Conservation (phyloP, 345 rosid genomes). For the Lumnitzera racemosa region DNA sequence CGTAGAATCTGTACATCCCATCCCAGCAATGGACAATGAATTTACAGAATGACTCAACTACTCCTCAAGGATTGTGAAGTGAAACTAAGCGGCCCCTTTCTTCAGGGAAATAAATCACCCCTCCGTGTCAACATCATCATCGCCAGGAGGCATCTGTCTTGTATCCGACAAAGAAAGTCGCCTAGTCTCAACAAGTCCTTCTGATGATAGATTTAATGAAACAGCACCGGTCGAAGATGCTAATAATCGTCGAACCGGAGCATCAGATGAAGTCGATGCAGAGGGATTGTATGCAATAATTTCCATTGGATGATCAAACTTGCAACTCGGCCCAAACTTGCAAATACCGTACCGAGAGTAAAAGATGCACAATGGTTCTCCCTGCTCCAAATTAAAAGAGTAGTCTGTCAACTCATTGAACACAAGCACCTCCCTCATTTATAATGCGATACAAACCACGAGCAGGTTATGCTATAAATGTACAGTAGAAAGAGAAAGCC, state of each 20-base stretch:
- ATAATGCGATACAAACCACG: not conserved
- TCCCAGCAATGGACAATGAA: constrained; percentile 41
- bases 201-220: constrained; percentile 41
- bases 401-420: constrained; percentile 2
- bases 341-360: constrained; percentile 94
- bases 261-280: constrained; percentile 43
- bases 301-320: constrained; percentile 97
- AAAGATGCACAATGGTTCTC: constrained; percentile 88
- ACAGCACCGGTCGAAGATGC: constrained; percentile 59
- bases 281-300: constrained; percentile 55
- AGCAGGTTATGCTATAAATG: no score
- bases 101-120: constrained; percentile 32
- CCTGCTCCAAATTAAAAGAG: constrained; percentile 37
- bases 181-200: constrained; percentile 67
- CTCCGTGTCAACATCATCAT: constrained; percentile 62
- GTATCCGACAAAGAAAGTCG: constrained; percentile 65
- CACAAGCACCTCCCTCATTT: not conserved
- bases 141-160: constrained; percentile 69
- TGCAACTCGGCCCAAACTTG: constrained; percentile 99
- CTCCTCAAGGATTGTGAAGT: constrained; percentile 23
- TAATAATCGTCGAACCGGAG: constrained; percentile 37
- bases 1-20: constrained; percentile 54
- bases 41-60: constrained; percentile 40
- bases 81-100: constrained; percentile 13
- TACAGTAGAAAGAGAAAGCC: no score